Conservation (phyloP, 1,139 yeast species). For the Debaryomyces nepalensis region DNA sequence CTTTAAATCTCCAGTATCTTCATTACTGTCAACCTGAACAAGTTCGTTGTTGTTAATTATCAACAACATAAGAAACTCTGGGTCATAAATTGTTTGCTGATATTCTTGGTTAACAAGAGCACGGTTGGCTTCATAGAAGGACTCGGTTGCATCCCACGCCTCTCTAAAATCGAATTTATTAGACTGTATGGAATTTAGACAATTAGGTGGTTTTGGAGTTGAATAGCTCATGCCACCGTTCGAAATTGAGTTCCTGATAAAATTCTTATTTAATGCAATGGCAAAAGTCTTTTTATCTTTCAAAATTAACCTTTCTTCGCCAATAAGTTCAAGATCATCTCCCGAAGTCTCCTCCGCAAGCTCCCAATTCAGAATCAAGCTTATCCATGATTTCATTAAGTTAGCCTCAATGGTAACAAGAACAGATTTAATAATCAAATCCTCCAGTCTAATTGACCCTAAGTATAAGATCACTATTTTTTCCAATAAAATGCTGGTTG, state of each 20-base stretch:
- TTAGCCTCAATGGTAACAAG: conserved; percentile 61
- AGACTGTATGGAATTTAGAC: conserved; percentile 1
- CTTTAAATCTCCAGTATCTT: conserved; percentile 19
- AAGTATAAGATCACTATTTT: conserved; percentile 55
- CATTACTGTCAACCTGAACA: conserved; percentile 37
- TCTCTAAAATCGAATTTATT: conserved; percentile 8
- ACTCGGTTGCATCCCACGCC: conserved; percentile 25
- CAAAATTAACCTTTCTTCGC: conserved; percentile 49
- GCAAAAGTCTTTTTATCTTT: conserved; percentile 48
- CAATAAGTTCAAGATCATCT: conserved; percentile 48
- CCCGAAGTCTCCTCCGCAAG: conserved; percentile 47
- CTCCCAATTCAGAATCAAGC: conserved; percentile 67
- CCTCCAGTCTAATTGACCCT: conserved; percentile 68
- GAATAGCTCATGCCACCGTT: conserved; percentile 15
- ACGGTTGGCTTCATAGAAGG: conserved; percentile 26
- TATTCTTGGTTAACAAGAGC: conserved; percentile 23
- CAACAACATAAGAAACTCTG: conserved; percentile 61
- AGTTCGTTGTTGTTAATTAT: conserved; percentile 66
- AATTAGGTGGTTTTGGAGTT: conserved; percentile 11
- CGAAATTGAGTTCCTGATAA: conserved; percentile 54
- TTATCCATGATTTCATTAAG: conserved; percentile 59
- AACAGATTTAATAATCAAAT: conserved; percentile 60
- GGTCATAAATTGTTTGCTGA: conserved; percentile 53
- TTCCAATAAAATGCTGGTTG: conserved; percentile 52
- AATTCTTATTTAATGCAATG: conserved; percentile 57